Percentiles rank a stretch among this genome's conserved stretches.
Evolutionary conservation across 371 early-diverging fungal species (phyloP).

Genomic region (Saksenaea oblongispora): DNA sequence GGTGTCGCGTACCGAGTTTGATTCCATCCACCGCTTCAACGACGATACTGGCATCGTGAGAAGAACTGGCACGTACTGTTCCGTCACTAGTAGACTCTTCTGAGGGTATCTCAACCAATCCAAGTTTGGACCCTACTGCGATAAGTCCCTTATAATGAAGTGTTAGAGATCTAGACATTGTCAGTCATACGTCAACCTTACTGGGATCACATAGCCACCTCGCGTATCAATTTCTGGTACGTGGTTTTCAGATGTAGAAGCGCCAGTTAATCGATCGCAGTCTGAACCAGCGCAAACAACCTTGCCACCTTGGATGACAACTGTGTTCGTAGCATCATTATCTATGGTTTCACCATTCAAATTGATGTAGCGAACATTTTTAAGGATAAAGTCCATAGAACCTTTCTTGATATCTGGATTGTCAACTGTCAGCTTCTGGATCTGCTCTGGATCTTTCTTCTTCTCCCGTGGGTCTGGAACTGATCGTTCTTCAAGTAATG

Average conservation of each 20-base stretch:
- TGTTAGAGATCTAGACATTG: neutral
- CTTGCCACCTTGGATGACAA: slow-evolving; percentile 52
- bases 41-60: slow-evolving; percentile 28
- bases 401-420: slow-evolving; percentile 7
- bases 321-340: slow-evolving; percentile 22
- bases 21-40: slow-evolving; percentile 54
- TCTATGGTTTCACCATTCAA: slow-evolving; percentile 8
- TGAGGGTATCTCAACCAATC: slow-evolving; percentile 52
- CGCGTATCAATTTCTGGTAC: slow-evolving; percentile 27
- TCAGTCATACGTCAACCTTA: slow-evolving; percentile 12
- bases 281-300: slow-evolving; percentile 47
- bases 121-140: slow-evolving; percentile 51
- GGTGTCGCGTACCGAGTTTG: slow-evolving; percentile 53
- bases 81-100: slow-evolving; percentile 59
- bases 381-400: slow-evolving; percentile 29
- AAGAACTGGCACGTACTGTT: slow-evolving; percentile 9
- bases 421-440: neutral
- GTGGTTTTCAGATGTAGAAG: neutral
- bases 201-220: slow-evolving; percentile 45
- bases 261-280: slow-evolving; percentile 19
- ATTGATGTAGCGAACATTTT: slow-evolving; percentile 41
- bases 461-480: slow-evolving; percentile 7
- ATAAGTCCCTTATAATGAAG: slow-evolving; percentile 30
- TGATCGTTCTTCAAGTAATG: slow-evolving; percentile 40
- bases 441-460: neutral